A percentile compares a stretch with the other conserved stretches of the same genome.
Conservation (phyloP, 495 filamentous ascomycete species). For the Penicillium manginii region DNA sequence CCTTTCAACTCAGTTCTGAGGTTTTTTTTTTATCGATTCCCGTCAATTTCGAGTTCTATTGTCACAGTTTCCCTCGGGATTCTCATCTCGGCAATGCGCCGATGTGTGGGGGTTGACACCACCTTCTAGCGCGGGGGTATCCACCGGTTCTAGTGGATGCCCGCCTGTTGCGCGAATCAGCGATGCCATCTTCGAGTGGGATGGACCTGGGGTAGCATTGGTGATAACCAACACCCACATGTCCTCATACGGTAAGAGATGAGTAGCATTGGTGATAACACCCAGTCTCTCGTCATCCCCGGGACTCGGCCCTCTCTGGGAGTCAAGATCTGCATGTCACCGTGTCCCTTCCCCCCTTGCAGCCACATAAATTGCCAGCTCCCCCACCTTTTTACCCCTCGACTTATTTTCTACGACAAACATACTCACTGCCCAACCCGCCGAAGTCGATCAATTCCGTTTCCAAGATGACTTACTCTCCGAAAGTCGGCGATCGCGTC, state of each 20-base stretch:
- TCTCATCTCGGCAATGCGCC: background rate
- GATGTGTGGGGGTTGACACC: background rate
- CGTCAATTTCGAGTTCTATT: too few species aligned
- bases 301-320: background rate
- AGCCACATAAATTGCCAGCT: constrained; percentile 2
- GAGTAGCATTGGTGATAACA: background rate
- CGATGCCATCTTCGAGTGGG: background rate
- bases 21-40: background rate
- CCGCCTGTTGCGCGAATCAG: background rate
- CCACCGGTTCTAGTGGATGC: background rate
- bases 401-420: background rate
- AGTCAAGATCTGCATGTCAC: constrained; percentile 1
- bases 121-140: background rate
- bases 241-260: too few species aligned
- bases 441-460: background rate
- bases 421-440: background rate
- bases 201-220: constrained; percentile 1
- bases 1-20: background rate
- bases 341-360: background rate
- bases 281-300: background rate
- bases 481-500: constrained; percentile 31
- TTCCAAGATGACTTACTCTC: constrained; percentile 22
- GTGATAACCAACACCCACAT: too few species aligned
- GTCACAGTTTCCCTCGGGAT: constrained; percentile 1
- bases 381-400: constrained; percentile 2